Percentiles rank a stretch among this genome's conserved stretches.
Evolutionary conservation across 352 stramenopile species (phyloP).

Genomic region (Globisporangium alternatum): DNA sequence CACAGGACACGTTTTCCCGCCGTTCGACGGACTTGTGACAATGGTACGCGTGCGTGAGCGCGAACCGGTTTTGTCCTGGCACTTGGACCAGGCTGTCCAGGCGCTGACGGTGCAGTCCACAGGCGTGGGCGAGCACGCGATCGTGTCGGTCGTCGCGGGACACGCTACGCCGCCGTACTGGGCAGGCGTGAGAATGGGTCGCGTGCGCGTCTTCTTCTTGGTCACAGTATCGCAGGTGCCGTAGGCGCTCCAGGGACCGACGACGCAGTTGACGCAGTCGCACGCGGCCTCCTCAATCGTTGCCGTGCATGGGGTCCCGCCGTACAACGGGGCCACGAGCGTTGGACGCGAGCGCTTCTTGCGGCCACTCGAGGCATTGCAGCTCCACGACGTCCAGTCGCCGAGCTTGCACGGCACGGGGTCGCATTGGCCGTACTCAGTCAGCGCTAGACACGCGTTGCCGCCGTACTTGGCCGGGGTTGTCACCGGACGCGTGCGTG

Average conservation of each 20-base stretch:
- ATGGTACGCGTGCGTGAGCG: slow-evolving; percentile 25
- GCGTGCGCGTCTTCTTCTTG: slow-evolving; percentile 27
- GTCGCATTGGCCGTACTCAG: slow-evolving; percentile 31
- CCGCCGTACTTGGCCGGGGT: slow-evolving; percentile 35
- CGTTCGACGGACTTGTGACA: slow-evolving; percentile 25
- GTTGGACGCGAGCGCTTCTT: slow-evolving; percentile 40
- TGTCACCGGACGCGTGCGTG: slow-evolving; percentile 26
- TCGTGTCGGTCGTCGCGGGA: slow-evolving; percentile 9
- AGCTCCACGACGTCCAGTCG: slow-evolving; percentile 38
- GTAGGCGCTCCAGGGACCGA: slow-evolving; percentile 31
- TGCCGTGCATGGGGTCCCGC: slow-evolving; percentile 29
- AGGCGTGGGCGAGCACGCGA: slow-evolving; percentile 13
- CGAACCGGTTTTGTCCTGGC: slow-evolving; percentile 16
- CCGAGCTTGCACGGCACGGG: slow-evolving; percentile 44
- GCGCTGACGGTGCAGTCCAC: slow-evolving; percentile 29
- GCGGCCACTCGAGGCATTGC: slow-evolving; percentile 23
- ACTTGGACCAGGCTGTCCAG: slow-evolving; percentile 28
- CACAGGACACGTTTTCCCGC: slow-evolving; percentile 24
- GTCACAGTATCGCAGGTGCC: slow-evolving; percentile 28
- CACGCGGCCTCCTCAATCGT: slow-evolving; percentile 31
- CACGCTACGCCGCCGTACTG: slow-evolving; percentile 40
- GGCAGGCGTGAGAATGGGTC: slow-evolving; percentile 26
- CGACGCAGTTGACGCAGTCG: slow-evolving; percentile 49
- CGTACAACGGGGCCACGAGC: slow-evolving; percentile 29
- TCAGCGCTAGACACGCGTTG: slow-evolving; percentile 27